A percentile compares a stretch with the other conserved stretches of the same genome.
Evolutionary conservation across 768 basidiomycete genomes (phyloP).

Genomic region (Leccinum rimulosum): DNA sequence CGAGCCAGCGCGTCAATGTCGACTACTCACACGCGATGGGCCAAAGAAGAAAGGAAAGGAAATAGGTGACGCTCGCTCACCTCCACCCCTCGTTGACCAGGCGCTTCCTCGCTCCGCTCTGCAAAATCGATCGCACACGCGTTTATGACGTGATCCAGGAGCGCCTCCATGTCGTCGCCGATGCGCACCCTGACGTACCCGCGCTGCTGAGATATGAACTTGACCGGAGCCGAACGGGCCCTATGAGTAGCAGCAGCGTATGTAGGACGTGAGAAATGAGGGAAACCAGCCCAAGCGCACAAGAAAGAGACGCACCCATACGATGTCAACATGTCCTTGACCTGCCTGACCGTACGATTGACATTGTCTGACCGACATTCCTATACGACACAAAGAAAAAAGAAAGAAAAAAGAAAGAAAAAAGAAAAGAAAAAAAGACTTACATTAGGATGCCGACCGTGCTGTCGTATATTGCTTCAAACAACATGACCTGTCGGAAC

Average conservation of each 20-base stretch:
- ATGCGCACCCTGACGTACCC: conserved; percentile 50
- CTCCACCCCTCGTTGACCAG: conserved; percentile 34
- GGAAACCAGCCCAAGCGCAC: too few species aligned
- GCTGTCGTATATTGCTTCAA: conserved; percentile 59
- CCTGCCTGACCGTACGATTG: conserved; percentile 56
- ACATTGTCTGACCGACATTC: conserved; percentile 64
- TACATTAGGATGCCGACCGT: conserved; percentile 65
- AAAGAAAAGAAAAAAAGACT: conserved; percentile 23
- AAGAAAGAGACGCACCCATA: conserved; percentile 38
- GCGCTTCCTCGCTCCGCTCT: conserved; percentile 30
- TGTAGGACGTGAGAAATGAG: too few species aligned
- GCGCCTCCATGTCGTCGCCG: conserved; percentile 30
- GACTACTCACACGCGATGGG: not conserved
- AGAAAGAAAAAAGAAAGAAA: not conserved
- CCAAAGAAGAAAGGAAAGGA: not conserved
- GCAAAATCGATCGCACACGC: conserved; percentile 48
- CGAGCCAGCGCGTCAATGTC: not conserved
- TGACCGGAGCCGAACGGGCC: conserved; percentile 60
- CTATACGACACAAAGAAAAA: conserved; percentile 27
- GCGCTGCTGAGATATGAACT: conserved; percentile 59
- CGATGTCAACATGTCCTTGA: conserved; percentile 49
- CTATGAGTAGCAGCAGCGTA: conserved; percentile 29
- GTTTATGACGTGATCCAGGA: conserved; percentile 41
- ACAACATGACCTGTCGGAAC: conserved; percentile 43
- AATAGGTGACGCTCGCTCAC: conserved; percentile 18